phyloP scores from a whole-genome alignment of 495 filamentous ascomycete species.

The Glonium stellatum region DNA sequence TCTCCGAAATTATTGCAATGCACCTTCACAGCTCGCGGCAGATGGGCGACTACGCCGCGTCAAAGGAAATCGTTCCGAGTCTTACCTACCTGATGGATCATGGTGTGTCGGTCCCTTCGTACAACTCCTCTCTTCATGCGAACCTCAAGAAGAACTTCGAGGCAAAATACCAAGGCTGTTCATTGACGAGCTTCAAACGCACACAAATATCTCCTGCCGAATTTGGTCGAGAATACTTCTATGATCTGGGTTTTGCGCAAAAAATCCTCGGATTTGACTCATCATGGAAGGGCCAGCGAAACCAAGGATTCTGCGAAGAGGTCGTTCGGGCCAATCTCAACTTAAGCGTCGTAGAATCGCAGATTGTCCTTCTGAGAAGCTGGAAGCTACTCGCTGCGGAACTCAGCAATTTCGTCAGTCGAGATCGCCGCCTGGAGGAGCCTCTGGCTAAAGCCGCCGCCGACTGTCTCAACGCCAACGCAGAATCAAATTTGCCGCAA shows the following conservation, averaged over 20 bases:
- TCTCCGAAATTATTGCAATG: constrained; percentile 85
- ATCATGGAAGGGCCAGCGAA: constrained; percentile 62
- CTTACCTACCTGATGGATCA: constrained; percentile 69
- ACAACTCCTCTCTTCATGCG: constrained; percentile 77
- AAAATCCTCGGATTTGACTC: constrained; percentile 68
- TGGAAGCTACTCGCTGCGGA: constrained; percentile 89
- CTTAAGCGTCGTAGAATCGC: constrained; percentile 81
- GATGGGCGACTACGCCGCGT: constrained; percentile 55
- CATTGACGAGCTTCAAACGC: constrained; percentile 66
- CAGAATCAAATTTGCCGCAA: constrained; percentile 56
- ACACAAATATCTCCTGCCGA: constrained; percentile 54
- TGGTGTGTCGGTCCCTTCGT: constrained; percentile 65
- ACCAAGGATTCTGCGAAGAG: constrained; percentile 68
- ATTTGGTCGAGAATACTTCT: constrained; percentile 72
- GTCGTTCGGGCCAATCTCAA: constrained; percentile 83
- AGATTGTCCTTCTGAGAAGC: constrained; percentile 77
- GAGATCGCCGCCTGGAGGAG: constrained; percentile 55
- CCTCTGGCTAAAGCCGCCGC: constrained; percentile 60
- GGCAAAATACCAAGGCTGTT: constrained; percentile 61
- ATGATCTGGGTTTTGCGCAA: constrained; percentile 65
- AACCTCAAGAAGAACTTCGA: constrained; percentile 82
- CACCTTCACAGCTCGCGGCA: constrained; percentile 77
- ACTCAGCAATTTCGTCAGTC: constrained; percentile 61
- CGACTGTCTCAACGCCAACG: constrained; percentile 66
- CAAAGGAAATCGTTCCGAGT: constrained; percentile 61